Conservation (phyloP, 371 early-diverging fungal genomes). For the Saksenaea oblongispora region DNA sequence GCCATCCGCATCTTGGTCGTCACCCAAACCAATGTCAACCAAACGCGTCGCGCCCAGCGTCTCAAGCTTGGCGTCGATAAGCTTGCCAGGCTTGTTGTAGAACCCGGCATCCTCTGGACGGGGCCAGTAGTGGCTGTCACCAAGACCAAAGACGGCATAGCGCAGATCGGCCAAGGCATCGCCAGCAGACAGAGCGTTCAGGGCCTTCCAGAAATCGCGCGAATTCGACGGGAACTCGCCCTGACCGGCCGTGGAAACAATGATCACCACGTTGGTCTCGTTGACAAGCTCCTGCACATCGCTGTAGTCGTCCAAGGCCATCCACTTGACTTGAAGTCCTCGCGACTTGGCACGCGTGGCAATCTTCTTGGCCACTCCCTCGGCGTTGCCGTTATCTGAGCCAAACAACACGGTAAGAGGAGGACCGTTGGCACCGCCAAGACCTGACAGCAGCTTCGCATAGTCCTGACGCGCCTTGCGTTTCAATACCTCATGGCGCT, state of each 20-base stretch:
- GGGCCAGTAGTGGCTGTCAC: constrained; percentile 96
- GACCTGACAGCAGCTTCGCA: constrained; percentile 63
- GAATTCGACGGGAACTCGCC: constrained; percentile 93
- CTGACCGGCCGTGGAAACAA: constrained; percentile 90
- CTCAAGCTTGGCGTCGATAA: constrained; percentile 78
- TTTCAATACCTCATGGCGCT: constrained; percentile 54
- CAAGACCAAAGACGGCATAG: constrained; percentile 87
- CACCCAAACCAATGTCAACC: constrained; percentile 73
- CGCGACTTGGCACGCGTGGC: constrained; percentile 79
- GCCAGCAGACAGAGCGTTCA: constrained; percentile 57
- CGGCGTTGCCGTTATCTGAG: constrained; percentile 91
- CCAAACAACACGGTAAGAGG: constrained; percentile 85
- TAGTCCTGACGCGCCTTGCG: constrained; percentile 64
- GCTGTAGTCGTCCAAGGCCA: constrained; percentile 79
- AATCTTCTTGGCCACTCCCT: constrained; percentile 81
- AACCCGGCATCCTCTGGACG: constrained; percentile 85
- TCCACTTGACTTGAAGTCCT: constrained; percentile 71
- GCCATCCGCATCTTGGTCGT: constrained; percentile 93
- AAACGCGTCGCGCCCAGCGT: constrained; percentile 74
- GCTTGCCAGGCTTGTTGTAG: constrained; percentile 89
- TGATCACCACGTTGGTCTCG: constrained; percentile 77
- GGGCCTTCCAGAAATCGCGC: constrained; percentile 84
- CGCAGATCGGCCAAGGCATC: constrained; percentile 68
- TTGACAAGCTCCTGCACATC: constrained; percentile 75
- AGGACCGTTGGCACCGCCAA: constrained; percentile 73